Evolutionary conservation across 257 asterid species (phyloP).

Genomic region (Hygrophila difformis): DNA sequence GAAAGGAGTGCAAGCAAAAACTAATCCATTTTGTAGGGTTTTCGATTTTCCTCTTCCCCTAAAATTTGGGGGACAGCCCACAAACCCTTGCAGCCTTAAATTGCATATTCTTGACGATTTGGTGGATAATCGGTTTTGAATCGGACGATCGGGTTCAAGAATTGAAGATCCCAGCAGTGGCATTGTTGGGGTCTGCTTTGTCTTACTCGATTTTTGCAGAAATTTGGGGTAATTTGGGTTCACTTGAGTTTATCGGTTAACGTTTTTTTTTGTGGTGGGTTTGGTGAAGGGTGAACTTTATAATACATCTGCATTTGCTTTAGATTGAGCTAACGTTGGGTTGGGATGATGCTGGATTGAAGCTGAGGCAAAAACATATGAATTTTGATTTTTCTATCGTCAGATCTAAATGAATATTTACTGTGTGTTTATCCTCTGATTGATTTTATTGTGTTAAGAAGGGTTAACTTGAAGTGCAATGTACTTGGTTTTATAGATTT

Average conservation of each 20-base stretch:
- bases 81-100: not conserved
- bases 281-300: not conserved
- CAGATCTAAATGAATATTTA: conserved; percentile 32
- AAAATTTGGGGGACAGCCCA: not conserved
- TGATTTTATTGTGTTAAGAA: not conserved
- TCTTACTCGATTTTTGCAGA: conserved; percentile 19
- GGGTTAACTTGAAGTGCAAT: not conserved
- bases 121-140: conserved; percentile 4
- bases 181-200: conserved; percentile 27
- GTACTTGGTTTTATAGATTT: not conserved
- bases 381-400: conserved; percentile 9
- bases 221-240: not conserved
- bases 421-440: not conserved
- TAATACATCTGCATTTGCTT: not conserved
- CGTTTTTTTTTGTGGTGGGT: not conserved
- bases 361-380: conserved; percentile 7
- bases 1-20: conserved; percentile 10
- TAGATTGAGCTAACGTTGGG: conserved; percentile 1
- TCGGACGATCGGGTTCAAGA: conserved; percentile 26
- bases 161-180: conserved; percentile 35
- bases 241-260: not conserved
- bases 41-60: not conserved
- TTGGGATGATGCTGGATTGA: conserved; percentile 4
- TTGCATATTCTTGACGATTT: too few species aligned
- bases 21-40: conserved; percentile 9